Conservation (phyloP, 2,329 filamentous ascomycete genomes). For the Xylariaceae sp. region DNA sequence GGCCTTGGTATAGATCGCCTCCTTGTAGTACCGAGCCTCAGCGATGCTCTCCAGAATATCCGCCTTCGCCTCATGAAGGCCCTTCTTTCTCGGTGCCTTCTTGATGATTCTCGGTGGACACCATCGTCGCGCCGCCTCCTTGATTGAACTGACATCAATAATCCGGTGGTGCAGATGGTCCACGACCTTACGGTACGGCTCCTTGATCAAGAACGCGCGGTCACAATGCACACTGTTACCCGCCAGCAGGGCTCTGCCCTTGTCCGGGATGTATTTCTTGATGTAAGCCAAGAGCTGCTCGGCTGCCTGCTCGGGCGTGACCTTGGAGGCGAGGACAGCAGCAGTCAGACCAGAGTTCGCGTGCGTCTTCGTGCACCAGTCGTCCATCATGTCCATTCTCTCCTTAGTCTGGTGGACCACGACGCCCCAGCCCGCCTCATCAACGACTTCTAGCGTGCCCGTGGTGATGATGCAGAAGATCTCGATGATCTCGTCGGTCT, state of each 20-base stretch:
- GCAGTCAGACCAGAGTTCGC: slow-evolving; percentile 73
- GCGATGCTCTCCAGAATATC: slow-evolving; percentile 95
- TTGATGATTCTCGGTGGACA: slow-evolving; percentile 55
- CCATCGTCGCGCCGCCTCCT: slow-evolving; percentile 86
- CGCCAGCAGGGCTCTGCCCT: slow-evolving; percentile 64
- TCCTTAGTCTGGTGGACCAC: slow-evolving; percentile 68
- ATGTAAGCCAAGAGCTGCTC: slow-evolving; percentile 72
- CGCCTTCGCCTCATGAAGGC: slow-evolving; percentile 73
- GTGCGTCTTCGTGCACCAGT: slow-evolving; percentile 84
- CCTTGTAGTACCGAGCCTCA: slow-evolving; percentile 79
- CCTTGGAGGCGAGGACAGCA: slow-evolving; percentile 67
- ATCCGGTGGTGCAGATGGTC: slow-evolving; percentile 84
- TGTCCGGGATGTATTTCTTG: slow-evolving; percentile 61
- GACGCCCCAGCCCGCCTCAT: slow-evolving; percentile 71
- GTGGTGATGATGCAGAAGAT: slow-evolving; percentile 91
- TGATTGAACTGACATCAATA: slow-evolving; percentile 85
- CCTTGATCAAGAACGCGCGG: slow-evolving; percentile 68
- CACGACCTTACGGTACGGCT: slow-evolving; percentile 67
- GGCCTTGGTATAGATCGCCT: slow-evolving; percentile 54
- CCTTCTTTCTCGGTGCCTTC: slow-evolving; percentile 65
- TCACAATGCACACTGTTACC: slow-evolving; percentile 94
- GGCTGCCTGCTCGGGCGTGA: slow-evolving; percentile 67
- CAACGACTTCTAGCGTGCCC: slow-evolving; percentile 67
- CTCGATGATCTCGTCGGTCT: slow-evolving; percentile 80
- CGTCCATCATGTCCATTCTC: slow-evolving; percentile 72